These are phyloP conservation scores for Lactuca sativa DNA, from an alignment of 129 eudicot species.

Conservation along the genomic window DNA sequence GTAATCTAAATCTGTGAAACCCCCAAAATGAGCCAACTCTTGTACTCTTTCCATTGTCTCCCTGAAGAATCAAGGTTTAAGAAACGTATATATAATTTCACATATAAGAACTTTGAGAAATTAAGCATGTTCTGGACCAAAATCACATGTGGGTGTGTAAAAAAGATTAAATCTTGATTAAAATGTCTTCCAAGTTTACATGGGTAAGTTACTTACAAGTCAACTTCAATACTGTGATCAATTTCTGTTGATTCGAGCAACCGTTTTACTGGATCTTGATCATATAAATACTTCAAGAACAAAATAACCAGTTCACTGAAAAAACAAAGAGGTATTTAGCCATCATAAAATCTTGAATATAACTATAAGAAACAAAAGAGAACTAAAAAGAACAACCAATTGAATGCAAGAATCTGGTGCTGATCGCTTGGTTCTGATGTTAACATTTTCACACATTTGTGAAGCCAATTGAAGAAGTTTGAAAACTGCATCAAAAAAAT, in stretches of 20 bases:
- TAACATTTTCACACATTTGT: slow-evolving; percentile 76
- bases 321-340: slow-evolving; percentile 22
- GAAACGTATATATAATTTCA: not conserved
- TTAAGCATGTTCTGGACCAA: slow-evolving; percentile 14
- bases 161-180: slow-evolving; percentile 11
- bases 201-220: slow-evolving; percentile 53
- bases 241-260: slow-evolving; percentile 61
- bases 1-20: slow-evolving; percentile 72
- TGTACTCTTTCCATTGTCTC: slow-evolving; percentile 62
- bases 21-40: slow-evolving; percentile 78
- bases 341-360: slow-evolving; percentile 12
- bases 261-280: slow-evolving; percentile 84
- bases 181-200: slow-evolving; percentile 12
- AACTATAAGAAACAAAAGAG: not conserved
- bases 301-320: slow-evolving; percentile 88
- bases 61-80: slow-evolving; percentile 39
- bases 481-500: slow-evolving; percentile 65
- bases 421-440: slow-evolving; percentile 96
- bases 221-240: slow-evolving; percentile 63
- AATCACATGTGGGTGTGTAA: slow-evolving; percentile 4
- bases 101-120: not conserved
- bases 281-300: slow-evolving; percentile 84
- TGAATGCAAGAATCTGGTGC: slow-evolving; percentile 69
- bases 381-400: slow-evolving; percentile 48
- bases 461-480: slow-evolving; percentile 95